Percentiles rank a stretch among this genome's conserved stretches.
phyloP scores from a whole-genome alignment of 306 rosid genomes.

The Trifolium repens region DNA sequence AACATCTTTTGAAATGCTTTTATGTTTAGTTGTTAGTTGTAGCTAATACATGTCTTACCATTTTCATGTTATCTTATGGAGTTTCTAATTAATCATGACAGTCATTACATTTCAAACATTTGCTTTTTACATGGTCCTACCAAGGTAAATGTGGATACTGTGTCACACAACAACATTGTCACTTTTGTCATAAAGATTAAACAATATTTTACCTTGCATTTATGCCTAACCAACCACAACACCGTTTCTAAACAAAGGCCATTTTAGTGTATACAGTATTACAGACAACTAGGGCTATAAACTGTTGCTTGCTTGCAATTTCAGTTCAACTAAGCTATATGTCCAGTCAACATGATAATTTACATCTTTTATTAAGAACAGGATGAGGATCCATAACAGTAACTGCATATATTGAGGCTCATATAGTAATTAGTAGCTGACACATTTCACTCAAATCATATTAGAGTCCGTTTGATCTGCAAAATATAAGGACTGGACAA shows the following conservation, averaged over 20 bases:
- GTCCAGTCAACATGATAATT: background rate
- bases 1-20: too few relatives aligned
- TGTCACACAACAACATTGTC: background rate
- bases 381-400: background rate
- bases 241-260: background rate
- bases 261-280: background rate
- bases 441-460: too few relatives aligned
- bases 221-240: background rate
- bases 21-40: background rate
- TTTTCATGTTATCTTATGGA: background rate
- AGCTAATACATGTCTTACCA: too few relatives aligned
- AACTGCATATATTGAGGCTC: background rate
- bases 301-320: background rate
- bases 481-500: too few relatives aligned
- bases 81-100: background rate
- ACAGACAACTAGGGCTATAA: background rate
- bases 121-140: background rate
- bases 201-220: background rate
- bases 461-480: too few relatives aligned
- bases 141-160: background rate
- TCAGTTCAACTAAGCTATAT: background rate
- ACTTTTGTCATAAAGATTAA: background rate
- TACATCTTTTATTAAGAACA: background rate
- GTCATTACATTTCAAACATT: background rate
- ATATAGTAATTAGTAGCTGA: too few relatives aligned